Evolutionary conservation across 768 basidiomycete genomes (phyloP), one percentile per base, ranked within the genome.

Genomic region (Rossbeevera mucosa): DNA sequence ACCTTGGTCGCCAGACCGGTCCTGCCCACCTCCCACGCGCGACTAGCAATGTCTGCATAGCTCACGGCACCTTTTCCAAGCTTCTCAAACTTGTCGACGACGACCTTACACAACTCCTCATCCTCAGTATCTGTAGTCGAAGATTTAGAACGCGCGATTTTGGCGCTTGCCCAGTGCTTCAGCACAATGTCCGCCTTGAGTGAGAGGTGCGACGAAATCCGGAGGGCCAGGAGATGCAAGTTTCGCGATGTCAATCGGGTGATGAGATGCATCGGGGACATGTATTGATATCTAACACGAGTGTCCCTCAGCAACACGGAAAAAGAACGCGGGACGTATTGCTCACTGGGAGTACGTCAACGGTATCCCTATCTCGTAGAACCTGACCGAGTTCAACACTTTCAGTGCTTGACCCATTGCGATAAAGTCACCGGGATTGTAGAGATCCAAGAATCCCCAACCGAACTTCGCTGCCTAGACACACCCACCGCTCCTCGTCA

Each of bases 151-250:
- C 80, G 81, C 44, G 82, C 68, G 52, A 99, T 96, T 69, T 96
- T 95, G 1, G 91, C 87, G 53, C 84, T 85, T 1, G 96, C 96
- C 96, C 96, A 99, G 64, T 98, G 95, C 57, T 86, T 90, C 38
- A 99, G 74, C 1, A 98, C 93, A 0, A 82, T 79, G 57, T 94
- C 88, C 1, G 93, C 88, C 47, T 89, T 87, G 42, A 98, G 75
- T 14, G 80, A 79, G 26, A 98, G 79, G 70, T 85, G 93, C 1
- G 82, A 77, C 2, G 94, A 94, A 56, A 98, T 85, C 22, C 94
- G 85, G 16, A 98, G 81, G 7, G 95, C 93, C 42, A 98, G 84
- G 1, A 97, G 80, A 64, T 99, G 94, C 54, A 93, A 76, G 56
- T 91, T 91, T 13, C 94, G 85, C 0, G 91, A 79, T 7, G 91